Conservation (phyloP, 148 eudicot species). For the Pharnaceum exiguum region DNA sequence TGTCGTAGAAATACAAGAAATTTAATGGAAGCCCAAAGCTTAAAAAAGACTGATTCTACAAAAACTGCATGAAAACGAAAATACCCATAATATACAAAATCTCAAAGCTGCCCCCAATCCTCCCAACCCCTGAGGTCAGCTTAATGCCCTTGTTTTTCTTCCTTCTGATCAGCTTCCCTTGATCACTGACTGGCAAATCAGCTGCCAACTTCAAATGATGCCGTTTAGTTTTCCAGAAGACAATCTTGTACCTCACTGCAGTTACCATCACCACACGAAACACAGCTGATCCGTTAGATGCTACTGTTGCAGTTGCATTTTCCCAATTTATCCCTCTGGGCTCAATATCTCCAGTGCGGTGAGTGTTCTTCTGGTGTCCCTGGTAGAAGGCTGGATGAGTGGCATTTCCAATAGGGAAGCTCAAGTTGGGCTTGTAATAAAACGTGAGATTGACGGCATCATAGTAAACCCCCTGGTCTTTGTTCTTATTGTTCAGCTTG, state of each 20-base stretch:
- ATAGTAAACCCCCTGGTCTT: conserved; percentile 50
- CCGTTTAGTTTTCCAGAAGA: conserved; percentile 54
- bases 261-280: conserved; percentile 61
- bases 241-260: conserved; percentile 42
- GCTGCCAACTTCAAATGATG: conserved; percentile 33
- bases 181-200: conserved; percentile 35
- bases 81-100: background rate
- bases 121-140: conserved; percentile 35
- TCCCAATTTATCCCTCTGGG: conserved; percentile 28
- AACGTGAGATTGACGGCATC: conserved; percentile 20
- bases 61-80: background rate
- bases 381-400: conserved; percentile 7
- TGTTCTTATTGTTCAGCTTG: conserved; percentile 48
- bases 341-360: background rate
- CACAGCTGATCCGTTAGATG: conserved; percentile 20
- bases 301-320: conserved; percentile 13
- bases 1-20: no score
- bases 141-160: conserved; percentile 39
- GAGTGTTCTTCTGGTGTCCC: background rate
- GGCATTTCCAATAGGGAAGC: conserved; percentile 4
- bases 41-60: no score
- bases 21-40: no score
- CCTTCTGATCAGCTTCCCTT: conserved; percentile 33
- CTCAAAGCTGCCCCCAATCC: background rate
- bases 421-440: conserved; percentile 13